Evolutionary conservation across 345 rosid species (phyloP).

Genomic region (Anacardium occidentale): DNA sequence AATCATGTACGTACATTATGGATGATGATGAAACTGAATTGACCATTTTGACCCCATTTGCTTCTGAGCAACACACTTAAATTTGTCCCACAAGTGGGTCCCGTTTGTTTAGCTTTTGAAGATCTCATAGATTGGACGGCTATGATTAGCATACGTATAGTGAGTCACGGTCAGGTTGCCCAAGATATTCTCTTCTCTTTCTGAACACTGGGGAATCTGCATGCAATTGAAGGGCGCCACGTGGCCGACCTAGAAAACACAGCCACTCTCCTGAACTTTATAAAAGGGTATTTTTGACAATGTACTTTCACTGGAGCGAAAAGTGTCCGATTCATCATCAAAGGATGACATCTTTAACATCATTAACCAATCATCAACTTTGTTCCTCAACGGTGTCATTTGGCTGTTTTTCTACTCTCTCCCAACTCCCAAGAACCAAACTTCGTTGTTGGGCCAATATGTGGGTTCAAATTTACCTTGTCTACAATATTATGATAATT

Average conservation of each 20-base stretch:
- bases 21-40: conserved; percentile 1
- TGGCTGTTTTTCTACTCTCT: neutral
- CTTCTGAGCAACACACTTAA: neutral
- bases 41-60: neutral
- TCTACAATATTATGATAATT: no score
- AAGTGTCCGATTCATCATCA: no score
- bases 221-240: neutral
- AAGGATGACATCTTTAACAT: neutral
- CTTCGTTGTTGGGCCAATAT: no score
- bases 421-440: neutral
- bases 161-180: no score
- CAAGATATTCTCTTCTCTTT: no score
- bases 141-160: neutral
- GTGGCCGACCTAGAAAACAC: neutral
- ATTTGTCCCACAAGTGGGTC: neutral
- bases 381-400: neutral
- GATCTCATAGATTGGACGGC: neutral
- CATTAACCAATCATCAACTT: conserved; percentile 13
- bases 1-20: neutral
- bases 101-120: neutral
- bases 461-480: no score
- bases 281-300: conserved; percentile 11
- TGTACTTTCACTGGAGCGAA: no score
- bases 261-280: neutral
- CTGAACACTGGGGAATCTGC: no score